Conservation (phyloP, 2,329 filamentous ascomycete genomes). For the Verticillium albo-atrum region DNA sequence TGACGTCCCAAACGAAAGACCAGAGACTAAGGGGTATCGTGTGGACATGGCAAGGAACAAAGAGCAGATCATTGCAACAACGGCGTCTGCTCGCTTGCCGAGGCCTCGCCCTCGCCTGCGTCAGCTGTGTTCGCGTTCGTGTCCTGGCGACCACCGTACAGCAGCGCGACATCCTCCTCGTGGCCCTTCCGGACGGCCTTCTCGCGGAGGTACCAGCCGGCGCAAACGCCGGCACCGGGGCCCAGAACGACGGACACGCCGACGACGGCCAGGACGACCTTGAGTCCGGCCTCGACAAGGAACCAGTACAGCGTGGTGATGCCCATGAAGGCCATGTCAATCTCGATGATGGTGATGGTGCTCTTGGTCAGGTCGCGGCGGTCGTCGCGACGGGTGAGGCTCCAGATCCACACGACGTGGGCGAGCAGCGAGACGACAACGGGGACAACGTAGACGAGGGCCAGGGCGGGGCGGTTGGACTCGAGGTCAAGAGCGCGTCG, state of each 20-base stretch:
- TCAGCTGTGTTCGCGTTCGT: too few species aligned
- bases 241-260: conserved; percentile 25
- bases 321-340: conserved; percentile 39
- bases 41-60: not conserved
- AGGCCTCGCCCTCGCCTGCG: conserved; percentile 2
- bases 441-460: conserved; percentile 40
- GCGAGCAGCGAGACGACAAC: conserved; percentile 36
- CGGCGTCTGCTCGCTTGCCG: conserved; percentile 27
- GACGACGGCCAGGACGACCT: conserved; percentile 26
- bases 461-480: conserved; percentile 29
- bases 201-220: conserved; percentile 35
- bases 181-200: conserved; percentile 22
- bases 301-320: conserved; percentile 50
- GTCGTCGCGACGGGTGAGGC: conserved; percentile 35
- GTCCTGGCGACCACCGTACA: conserved; percentile 1
- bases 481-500: conserved; percentile 34
- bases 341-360: conserved; percentile 38
- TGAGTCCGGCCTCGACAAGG: conserved; percentile 44
- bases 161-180: conserved; percentile 10
- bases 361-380: conserved; percentile 45
- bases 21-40: not conserved
- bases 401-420: conserved; percentile 37
- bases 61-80: conserved; percentile 16
- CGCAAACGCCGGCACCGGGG: conserved; percentile 31
- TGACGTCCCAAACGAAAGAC: not conserved